Evolutionary conservation across 202 grass and related monocot genomes (phyloP).

Genomic region (Dendrocalamus latiflorus): DNA sequence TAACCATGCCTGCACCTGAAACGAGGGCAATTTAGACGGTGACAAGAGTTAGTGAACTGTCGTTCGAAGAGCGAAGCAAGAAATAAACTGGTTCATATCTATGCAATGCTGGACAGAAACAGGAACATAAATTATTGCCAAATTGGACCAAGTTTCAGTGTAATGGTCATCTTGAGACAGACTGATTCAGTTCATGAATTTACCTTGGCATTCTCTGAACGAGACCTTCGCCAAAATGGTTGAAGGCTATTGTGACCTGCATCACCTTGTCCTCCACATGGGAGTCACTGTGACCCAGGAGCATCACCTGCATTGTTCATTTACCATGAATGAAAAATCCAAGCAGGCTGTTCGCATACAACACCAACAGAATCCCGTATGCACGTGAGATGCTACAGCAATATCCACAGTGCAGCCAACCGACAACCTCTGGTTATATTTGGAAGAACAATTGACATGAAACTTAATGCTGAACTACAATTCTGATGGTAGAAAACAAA

Average conservation of each 20-base stretch:
- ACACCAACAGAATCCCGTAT: background rate
- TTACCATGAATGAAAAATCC: conserved; percentile 3
- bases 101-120: background rate
- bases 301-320: conserved; percentile 70
- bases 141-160: background rate
- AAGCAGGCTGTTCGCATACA: background rate
- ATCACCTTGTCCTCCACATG: conserved; percentile 72
- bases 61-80: too few relatives aligned
- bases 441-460: conserved; percentile 1
- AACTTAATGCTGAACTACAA: conserved; percentile 18
- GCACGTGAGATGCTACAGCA: conserved; percentile 7
- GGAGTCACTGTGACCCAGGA: conserved; percentile 79
- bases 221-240: conserved; percentile 82
- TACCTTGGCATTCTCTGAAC: conserved; percentile 93
- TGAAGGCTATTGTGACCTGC: conserved; percentile 95
- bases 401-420: conserved; percentile 15
- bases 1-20: conserved; percentile 83
- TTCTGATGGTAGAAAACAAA: conserved; percentile 18
- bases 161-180: background rate
- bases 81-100: too few relatives aligned
- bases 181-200: conserved; percentile 2
- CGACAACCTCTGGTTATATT: conserved; percentile 31
- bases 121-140: background rate
- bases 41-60: background rate
- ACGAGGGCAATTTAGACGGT: background rate